Base-by-base conservation (phyloP, 129 eudicot species). In the Centrapalus pauciflorus region DNA sequence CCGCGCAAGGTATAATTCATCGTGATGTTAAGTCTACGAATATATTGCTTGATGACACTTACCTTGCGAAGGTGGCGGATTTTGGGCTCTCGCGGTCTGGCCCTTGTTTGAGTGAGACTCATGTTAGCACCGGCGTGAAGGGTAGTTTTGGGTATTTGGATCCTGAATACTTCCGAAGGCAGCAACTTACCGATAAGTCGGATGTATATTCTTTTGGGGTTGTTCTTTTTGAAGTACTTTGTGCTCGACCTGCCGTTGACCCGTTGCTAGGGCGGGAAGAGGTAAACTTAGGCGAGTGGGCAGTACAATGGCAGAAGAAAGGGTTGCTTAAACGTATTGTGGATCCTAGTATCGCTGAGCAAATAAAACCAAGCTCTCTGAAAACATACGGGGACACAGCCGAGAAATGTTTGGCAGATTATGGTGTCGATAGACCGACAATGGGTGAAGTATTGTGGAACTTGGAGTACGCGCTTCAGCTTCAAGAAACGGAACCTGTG, bases 401-500 rank as follows among this genome's bases (percentile, higher is more conserved):
- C 3, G 89, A 84, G 70, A 90, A 87, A 76, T 90, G 97, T 79
- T 77, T 90, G 76, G 87, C 87, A 16, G 95, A 90, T 34, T 87
- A 82, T 49, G 92, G 95, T 20, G 89, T 90, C 1, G 97, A 90
- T 70, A 87, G 97, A 66, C 97, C 97, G 2, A 80, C 87, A 1
- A 90, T 90, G 90, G 95, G 95, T 10, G 95, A 90, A 51, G 97
- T 90, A 12, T 61, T 90, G 69, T 90, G 97, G 97, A 90, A 86
- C 52, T 72, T 90, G 82, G 97, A 90, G 54, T 61, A 70, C 56
- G 89, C 92, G 33, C 86, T 87, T 69, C 95, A 84, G 79, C 83
- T 90, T 35, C 97, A 90, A 32, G 85, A 79, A 75, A 66, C 58
- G 6, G 69, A 56, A 54, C 59, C 71, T 21, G 78, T 35, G 64